phyloP scores from a whole-genome alignment of 768 basidiomycete species.

The Fomitopsis serialis region DNA sequence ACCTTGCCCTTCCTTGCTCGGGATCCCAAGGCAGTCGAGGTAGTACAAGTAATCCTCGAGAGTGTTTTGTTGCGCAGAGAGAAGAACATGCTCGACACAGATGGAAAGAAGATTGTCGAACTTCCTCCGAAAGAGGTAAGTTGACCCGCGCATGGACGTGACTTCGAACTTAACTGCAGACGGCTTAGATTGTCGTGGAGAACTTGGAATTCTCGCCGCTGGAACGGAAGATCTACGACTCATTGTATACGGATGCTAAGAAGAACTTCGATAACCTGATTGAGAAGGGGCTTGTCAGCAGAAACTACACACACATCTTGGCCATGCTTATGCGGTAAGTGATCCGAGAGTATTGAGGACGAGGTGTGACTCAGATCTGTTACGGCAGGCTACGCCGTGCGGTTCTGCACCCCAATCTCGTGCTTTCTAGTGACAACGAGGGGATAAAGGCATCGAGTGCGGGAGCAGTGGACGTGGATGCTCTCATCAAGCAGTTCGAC shows the following conservation, averaged over 20 bases:
- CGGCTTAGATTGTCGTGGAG: conserved; percentile 57
- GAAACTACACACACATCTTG: conserved; percentile 83
- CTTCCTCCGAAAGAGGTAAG: conserved; percentile 79
- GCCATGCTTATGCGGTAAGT: conserved; percentile 90
- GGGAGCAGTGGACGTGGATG: conserved; percentile 47
- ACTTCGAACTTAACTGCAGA: not conserved
- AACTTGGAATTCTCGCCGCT: conserved; percentile 73
- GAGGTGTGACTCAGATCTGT: conserved; percentile 7
- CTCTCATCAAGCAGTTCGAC: conserved; percentile 51
- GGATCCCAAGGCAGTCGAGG: conserved; percentile 89
- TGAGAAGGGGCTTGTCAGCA: conserved; percentile 71
- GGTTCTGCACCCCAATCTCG: conserved; percentile 85
- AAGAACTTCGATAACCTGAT: conserved; percentile 73
- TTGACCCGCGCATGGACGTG: not conserved
- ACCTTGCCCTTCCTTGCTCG: conserved; percentile 87
- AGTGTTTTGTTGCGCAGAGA: conserved; percentile 83
- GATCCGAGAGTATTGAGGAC: not conserved
- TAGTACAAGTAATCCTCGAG: conserved; percentile 92
- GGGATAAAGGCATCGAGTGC: conserved; percentile 33
- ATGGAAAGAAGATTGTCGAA: conserved; percentile 85
- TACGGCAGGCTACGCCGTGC: conserved; percentile 74
- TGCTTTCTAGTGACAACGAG: conserved; percentile 46
- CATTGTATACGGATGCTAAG: conserved; percentile 77
- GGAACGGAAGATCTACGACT: conserved; percentile 87
- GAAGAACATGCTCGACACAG: conserved; percentile 84